Conservation (phyloP, 2,329 filamentous ascomycete genomes). For the Xylariaceae sp. region DNA sequence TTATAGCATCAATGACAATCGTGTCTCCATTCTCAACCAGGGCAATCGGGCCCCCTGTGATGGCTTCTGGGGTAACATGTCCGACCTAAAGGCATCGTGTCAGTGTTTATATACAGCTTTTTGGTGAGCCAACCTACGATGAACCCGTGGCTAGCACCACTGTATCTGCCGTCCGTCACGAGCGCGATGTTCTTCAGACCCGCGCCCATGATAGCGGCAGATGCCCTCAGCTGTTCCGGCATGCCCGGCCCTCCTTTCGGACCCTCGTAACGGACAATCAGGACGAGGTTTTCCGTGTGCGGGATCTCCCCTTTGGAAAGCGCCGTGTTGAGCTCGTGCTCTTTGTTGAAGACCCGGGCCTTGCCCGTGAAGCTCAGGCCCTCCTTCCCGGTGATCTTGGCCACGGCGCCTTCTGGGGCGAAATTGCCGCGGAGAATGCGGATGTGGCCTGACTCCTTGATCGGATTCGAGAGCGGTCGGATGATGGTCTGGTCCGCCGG, state of each 20-base stretch:
- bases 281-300: slow-evolving; percentile 75
- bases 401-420: slow-evolving; percentile 82
- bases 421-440: slow-evolving; percentile 86
- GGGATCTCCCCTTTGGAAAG: slow-evolving; percentile 63
- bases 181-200: slow-evolving; percentile 82
- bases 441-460: slow-evolving; percentile 82
- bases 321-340: slow-evolving; percentile 71
- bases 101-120: too few relatives aligned
- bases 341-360: slow-evolving; percentile 83
- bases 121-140: slow-evolving; percentile 15
- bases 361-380: slow-evolving; percentile 76
- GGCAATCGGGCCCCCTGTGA: slow-evolving; percentile 82
- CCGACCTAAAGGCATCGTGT: slow-evolving; percentile 47
- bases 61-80: slow-evolving; percentile 87
- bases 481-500: slow-evolving; percentile 70
- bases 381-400: slow-evolving; percentile 96
- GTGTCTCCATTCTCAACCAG: slow-evolving; percentile 75
- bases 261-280: slow-evolving; percentile 90
- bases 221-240: slow-evolving; percentile 89
- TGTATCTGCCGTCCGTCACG: slow-evolving; percentile 89
- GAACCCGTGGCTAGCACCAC: slow-evolving; percentile 68
- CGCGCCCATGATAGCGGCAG: slow-evolving; percentile 88
- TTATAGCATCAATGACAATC: slow-evolving; percentile 81
- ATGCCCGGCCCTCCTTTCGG: slow-evolving; percentile 92
- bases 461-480: slow-evolving; percentile 63